Percentiles rank a stretch among this genome's conserved stretches.
phyloP scores from a whole-genome alignment of 345 rosid species.

The Murraya paniculata region DNA sequence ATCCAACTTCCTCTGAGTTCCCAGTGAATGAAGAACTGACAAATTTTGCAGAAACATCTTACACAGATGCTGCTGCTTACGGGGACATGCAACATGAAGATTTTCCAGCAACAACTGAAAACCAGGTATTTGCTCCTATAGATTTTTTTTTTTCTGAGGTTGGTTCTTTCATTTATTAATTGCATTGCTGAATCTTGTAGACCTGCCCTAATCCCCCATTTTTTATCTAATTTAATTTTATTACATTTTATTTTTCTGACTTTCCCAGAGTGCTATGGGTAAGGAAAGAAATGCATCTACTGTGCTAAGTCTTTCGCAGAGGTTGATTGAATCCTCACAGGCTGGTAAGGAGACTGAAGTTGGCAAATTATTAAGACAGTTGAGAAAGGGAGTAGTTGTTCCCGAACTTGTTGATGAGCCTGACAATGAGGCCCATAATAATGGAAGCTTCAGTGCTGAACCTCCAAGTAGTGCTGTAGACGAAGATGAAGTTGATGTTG shows the following conservation, averaged over 20 bases:
- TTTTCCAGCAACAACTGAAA: constrained; percentile 27
- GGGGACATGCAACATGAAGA: constrained; percentile 28
- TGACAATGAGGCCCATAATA: constrained; percentile 33
- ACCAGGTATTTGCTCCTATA: constrained; percentile 34
- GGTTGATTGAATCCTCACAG: constrained; percentile 17
- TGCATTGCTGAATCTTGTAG: background rate
- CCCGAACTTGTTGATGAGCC: constrained; percentile 33
- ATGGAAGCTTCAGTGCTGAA: constrained; percentile 23
- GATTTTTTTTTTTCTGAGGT: background rate
- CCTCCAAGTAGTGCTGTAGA: constrained; percentile 21
- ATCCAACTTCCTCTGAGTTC: constrained; percentile 26
- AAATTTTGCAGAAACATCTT: constrained; percentile 21
- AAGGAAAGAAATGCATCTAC: constrained; percentile 23
- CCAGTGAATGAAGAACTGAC: constrained; percentile 22
- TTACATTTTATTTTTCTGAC: background rate
- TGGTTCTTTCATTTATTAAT: constrained; percentile 1
- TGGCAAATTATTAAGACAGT: constrained; percentile 32
- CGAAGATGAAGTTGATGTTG: constrained; percentile 24
- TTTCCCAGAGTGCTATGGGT: constrained; percentile 20
- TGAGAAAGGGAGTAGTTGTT: constrained; percentile 27
- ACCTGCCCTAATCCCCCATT: background rate
- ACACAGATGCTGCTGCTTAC: constrained; percentile 16
- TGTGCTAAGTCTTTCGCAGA: constrained; percentile 3
- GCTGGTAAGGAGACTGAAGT: constrained; percentile 18
- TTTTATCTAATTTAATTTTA: background rate